phyloP scores from a whole-genome alignment of 2,329 filamentous ascomycete genomes.

The Leptographium flavum region DNA sequence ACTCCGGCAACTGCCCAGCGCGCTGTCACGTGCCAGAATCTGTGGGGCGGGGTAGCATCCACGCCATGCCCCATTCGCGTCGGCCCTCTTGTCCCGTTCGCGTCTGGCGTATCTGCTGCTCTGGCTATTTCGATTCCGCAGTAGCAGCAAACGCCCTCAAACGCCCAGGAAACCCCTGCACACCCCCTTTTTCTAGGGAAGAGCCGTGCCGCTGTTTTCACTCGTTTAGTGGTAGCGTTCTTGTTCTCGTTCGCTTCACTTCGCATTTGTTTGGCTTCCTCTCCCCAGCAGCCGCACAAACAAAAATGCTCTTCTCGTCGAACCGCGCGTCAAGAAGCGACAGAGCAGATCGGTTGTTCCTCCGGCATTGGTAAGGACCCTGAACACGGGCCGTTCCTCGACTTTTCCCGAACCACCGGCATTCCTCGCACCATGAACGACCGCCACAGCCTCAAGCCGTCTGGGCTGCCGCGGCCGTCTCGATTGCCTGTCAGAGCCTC shows the following conservation, averaged over 20 bases:
- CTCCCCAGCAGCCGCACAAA: neutral
- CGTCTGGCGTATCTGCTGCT: neutral
- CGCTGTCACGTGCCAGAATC: neutral
- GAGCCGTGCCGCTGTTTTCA: neutral
- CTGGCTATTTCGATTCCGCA: constrained; percentile 1
- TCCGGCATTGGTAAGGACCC: neutral
- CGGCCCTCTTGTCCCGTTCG: neutral
- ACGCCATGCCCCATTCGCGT: neutral
- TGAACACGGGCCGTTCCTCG: neutral
- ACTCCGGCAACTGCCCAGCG: no score
- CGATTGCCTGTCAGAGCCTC: neutral
- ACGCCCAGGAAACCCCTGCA: no score
- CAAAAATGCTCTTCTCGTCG: neutral
- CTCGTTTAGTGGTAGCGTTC: no score
- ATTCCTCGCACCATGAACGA: neutral
- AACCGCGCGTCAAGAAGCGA: neutral
- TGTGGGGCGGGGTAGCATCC: neutral
- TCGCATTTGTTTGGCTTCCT: neutral
- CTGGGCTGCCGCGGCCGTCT: constrained; percentile 1
- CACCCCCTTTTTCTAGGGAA: neutral
- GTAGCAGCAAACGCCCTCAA: no score
- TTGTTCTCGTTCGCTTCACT: neutral
- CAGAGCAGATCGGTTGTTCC: neutral
- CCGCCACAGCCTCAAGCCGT: neutral
- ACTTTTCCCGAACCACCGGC: neutral